These are phyloP conservation scores for Ceratocystis smalleyi DNA, from an alignment of 2,329 filamentous ascomycete species.

Conservation along the genomic window DNA sequence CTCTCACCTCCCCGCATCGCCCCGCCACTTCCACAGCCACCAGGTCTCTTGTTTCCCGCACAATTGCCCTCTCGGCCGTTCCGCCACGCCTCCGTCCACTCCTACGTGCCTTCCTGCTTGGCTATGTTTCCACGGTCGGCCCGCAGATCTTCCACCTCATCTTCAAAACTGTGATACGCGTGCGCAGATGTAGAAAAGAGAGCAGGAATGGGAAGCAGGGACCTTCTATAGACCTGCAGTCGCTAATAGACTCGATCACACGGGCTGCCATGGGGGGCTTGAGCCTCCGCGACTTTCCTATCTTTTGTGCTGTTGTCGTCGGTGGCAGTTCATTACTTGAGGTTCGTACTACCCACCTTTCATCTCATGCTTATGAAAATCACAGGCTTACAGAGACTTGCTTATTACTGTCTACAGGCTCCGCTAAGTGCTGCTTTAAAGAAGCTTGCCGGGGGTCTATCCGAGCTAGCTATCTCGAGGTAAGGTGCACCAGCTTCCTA, in stretches of 20 bases:
- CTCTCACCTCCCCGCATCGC: background rate
- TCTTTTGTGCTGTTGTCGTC: slow-evolving; percentile 45
- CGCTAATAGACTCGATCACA: slow-evolving; percentile 8
- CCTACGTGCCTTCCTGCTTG: slow-evolving; percentile 43
- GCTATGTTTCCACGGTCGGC: slow-evolving; percentile 43
- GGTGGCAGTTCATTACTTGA: slow-evolving; percentile 47
- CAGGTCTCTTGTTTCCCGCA: slow-evolving; percentile 14
- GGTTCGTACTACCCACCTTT: slow-evolving; percentile 23
- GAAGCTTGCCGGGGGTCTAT: slow-evolving; percentile 12
- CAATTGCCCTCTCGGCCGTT: slow-evolving; percentile 23
- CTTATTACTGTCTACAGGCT: background rate
- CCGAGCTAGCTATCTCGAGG: slow-evolving; percentile 8
- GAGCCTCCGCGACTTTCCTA: slow-evolving; percentile 41
- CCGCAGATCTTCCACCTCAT: slow-evolving; percentile 41
- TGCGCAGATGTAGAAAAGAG: slow-evolving; percentile 22
- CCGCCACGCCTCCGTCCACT: slow-evolving; percentile 39
- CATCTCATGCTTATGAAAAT: background rate
- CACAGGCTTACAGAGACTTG: background rate
- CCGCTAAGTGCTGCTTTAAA: slow-evolving; percentile 11
- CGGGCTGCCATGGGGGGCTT: slow-evolving; percentile 36
- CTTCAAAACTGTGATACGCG: slow-evolving; percentile 31
- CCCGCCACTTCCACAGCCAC: background rate
- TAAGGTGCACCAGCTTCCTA: background rate
- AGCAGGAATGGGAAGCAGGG: slow-evolving; percentile 8
- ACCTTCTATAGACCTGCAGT: background rate